phyloP scores from a whole-genome alignment of 306 rosid genomes.

The Prosopis cineraria region DNA sequence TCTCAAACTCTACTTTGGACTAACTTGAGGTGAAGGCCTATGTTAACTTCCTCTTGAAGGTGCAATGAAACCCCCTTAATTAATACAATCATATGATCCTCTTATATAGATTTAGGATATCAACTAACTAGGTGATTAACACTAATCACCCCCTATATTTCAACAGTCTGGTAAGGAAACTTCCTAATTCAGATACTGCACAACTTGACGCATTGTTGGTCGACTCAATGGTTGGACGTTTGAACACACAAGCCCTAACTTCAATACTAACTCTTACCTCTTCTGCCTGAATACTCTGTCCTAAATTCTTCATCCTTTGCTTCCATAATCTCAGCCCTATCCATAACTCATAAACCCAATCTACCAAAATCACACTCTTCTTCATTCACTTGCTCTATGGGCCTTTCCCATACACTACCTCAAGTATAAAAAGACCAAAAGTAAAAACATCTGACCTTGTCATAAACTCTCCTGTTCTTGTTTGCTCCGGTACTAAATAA shows the following conservation, averaged over 20 bases:
- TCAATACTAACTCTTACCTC: background rate
- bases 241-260: background rate
- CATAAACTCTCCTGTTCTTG: constrained; percentile 56
- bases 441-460: constrained; percentile 61
- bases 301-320: constrained; percentile 37
- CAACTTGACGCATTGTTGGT: background rate
- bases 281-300: background rate
- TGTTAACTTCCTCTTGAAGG: too few relatives aligned
- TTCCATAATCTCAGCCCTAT: constrained; percentile 47
- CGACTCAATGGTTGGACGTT: background rate
- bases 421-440: constrained; percentile 65
- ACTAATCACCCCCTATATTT: too few relatives aligned
- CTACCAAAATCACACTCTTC: constrained; percentile 50
- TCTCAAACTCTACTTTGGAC: too few relatives aligned
- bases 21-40: too few relatives aligned
- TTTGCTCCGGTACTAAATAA: constrained; percentile 68
- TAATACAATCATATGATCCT: too few relatives aligned
- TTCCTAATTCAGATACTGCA: background rate
- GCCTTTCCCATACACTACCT: constrained; percentile 71
- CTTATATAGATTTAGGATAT: too few relatives aligned
- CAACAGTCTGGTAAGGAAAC: background rate
- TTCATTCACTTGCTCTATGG: constrained; percentile 38
- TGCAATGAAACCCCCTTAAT: too few relatives aligned
- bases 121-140: too few relatives aligned
- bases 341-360: constrained; percentile 53